Base-by-base conservation (phyloP, 83 land plant genomes). In the Diphasiastrum complanatum region DNA sequence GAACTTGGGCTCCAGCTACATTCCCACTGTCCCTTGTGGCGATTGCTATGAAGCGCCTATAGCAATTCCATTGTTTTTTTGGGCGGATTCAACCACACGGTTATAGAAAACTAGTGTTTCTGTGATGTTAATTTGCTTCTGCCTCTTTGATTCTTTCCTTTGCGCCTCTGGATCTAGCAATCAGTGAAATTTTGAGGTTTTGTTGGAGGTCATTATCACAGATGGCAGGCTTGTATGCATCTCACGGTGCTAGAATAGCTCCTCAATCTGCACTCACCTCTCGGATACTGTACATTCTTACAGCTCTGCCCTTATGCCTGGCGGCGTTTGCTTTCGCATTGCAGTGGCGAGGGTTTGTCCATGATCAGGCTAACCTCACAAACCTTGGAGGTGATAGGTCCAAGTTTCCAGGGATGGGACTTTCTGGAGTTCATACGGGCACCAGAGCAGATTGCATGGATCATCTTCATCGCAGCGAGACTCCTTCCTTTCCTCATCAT, bases 261-360 rank as follows among this genome's bases (percentile, higher is more conserved):
- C 29, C 30, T 45, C 50, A 29, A 6, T 30, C 43, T 20, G 2
- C 32, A 40, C 57, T 71, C 60, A 45, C 75, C 34, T 65, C 79
- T 1, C 60, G 69, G 25, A 63, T 81, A 12, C 70, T 86, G 32
- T 60, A 80, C 27, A 68, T 86, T 41, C 71, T 86, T 33, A 81
- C 88, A 8, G 43, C 65, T 36, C 82, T 86, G 40, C 88, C 82
- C 2, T 69, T 86, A 16, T 41, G 77, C 12, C 75, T 86, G 27
- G 85, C 91, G 2, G 31, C 64, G 50, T 74, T 86, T 56, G 88
- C 88, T 29, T 86, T 86, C 77, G 67, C 57, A 0, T 78, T 86
- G 54, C 73, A 79, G 41, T 79, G 81, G 80, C 70, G 72, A 23
- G 76, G 87, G 26, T 64, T 58, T 69, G 23, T 85, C 68, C 57